Evolutionary conservation across 768 basidiomycete species (phyloP).

Genomic region (Leucocoprinus sp.): DNA sequence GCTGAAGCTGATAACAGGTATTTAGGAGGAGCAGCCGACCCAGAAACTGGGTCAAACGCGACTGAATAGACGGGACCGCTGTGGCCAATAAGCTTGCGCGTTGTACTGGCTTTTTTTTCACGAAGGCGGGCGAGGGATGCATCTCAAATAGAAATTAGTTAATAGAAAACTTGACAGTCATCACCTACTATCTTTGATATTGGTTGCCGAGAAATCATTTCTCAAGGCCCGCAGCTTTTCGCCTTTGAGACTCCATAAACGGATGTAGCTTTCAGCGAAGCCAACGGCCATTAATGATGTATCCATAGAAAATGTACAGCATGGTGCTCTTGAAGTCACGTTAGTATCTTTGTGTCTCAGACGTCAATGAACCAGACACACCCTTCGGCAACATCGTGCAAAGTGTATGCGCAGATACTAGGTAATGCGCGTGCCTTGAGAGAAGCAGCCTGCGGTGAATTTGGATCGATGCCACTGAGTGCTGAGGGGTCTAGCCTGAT

Average conservation of each 20-base stretch:
- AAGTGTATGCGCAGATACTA: slow-evolving; percentile 90
- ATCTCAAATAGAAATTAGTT: slow-evolving; percentile 28
- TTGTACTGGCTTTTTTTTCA: slow-evolving; percentile 76
- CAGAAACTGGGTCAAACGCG: slow-evolving; percentile 85
- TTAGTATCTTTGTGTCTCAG: not conserved
- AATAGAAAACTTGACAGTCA: slow-evolving; percentile 24
- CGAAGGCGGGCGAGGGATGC: slow-evolving; percentile 54
- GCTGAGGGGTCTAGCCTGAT: slow-evolving; percentile 81
- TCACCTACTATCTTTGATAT: slow-evolving; percentile 69
- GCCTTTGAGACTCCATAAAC: slow-evolving; percentile 91
- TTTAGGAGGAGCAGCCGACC: slow-evolving; percentile 78
- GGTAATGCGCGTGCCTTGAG: slow-evolving; percentile 67
- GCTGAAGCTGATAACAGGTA: slow-evolving; percentile 89
- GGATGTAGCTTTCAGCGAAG: slow-evolving; percentile 91
- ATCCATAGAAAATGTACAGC: slow-evolving; percentile 84
- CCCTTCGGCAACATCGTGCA: slow-evolving; percentile 96
- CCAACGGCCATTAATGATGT: slow-evolving; percentile 90
- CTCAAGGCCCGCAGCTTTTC: slow-evolving; percentile 73
- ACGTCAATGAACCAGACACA: slow-evolving; percentile 28
- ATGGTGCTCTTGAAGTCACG: slow-evolving; percentile 53
- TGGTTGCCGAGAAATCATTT: slow-evolving; percentile 63
- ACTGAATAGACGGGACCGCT: slow-evolving; percentile 95
- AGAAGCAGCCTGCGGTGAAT: slow-evolving; percentile 49
- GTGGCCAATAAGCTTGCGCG: slow-evolving; percentile 95
- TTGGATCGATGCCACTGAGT: slow-evolving; percentile 46